These are phyloP conservation scores for Glaciozyma martinii DNA, from an alignment of 768 basidiomycete genomes.

Conservation along the genomic window DNA sequence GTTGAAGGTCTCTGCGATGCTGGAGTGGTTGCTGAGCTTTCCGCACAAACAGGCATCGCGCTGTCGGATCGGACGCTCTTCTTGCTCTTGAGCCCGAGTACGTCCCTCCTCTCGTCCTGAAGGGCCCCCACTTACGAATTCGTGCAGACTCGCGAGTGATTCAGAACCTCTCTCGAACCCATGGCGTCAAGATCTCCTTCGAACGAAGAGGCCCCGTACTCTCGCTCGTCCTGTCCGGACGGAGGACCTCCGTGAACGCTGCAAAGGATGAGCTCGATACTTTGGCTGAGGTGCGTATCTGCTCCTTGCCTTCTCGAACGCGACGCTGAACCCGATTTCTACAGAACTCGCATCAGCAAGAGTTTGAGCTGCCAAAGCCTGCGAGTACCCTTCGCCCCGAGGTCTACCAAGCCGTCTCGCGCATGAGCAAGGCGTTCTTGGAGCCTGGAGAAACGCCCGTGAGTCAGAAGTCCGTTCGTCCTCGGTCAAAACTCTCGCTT, in stretches of 20 bases:
- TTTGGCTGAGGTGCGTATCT: no score
- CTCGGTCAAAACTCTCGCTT: no score
- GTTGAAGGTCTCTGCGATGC: background rate
- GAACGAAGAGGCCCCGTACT: no score
- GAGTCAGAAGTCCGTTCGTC: background rate
- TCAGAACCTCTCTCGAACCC: no score
- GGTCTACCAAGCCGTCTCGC: slow-evolving; percentile 18
- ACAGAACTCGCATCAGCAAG: background rate
- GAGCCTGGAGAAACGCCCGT: slow-evolving; percentile 1
- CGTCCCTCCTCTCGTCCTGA: background rate
- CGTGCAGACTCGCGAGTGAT: background rate
- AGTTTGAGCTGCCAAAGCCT: background rate
- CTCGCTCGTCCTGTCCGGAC: no score
- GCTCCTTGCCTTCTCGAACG: no score
- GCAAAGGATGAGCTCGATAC: no score
- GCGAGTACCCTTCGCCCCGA: slow-evolving; percentile 11
- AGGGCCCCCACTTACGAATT: background rate
- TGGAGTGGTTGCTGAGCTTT: no score
- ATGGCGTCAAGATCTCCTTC: no score
- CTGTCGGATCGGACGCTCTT: slow-evolving; percentile 20
- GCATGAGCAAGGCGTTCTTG: slow-evolving; percentile 14
- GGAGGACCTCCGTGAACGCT: no score
- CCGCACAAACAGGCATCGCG: background rate
- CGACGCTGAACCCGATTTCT: background rate
- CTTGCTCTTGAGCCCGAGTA: slow-evolving; percentile 25